Conservation (phyloP, 2,329 filamentous ascomycete genomes). For the Diplodia mutila region DNA sequence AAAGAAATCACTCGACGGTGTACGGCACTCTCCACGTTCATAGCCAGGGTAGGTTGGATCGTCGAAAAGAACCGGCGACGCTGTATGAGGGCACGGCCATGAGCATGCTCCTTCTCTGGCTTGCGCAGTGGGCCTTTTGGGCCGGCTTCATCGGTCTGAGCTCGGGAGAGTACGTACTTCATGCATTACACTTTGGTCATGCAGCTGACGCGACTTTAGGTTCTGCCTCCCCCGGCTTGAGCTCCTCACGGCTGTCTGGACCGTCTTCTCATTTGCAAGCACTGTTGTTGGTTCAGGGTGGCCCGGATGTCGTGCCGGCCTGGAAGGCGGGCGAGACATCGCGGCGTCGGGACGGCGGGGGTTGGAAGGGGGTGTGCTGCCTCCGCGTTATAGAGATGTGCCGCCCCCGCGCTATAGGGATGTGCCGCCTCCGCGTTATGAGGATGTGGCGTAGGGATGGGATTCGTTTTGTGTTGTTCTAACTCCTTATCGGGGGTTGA, state of each 20-base stretch:
- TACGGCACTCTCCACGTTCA: conserved; percentile 30
- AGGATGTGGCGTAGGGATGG: too few species aligned
- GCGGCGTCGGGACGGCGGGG: too few species aligned
- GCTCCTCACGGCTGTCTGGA: conserved; percentile 34
- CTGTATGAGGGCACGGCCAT: conserved; percentile 28
- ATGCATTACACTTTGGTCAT: conserved; percentile 6
- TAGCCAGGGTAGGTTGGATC: neutral
- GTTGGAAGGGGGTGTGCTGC: too few species aligned
- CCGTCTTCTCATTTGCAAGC: conserved; percentile 27
- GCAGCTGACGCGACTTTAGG: conserved; percentile 32
- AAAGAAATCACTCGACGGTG: neutral
- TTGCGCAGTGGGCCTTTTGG: conserved; percentile 40
- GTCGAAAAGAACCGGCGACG: conserved; percentile 24
- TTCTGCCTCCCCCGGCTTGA: conserved; percentile 37
- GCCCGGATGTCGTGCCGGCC: too few species aligned
- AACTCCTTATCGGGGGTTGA: too few species aligned
- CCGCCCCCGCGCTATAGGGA: too few species aligned
- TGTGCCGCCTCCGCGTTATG: too few species aligned
- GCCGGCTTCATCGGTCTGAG: conserved; percentile 35
- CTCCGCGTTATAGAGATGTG: too few species aligned
- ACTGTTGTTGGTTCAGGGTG: conserved; percentile 9
- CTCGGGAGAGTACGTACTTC: conserved; percentile 33
- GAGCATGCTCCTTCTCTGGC: conserved; percentile 33
- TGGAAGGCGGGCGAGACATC: too few species aligned
- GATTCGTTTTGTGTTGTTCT: too few species aligned